A percentile compares a stretch with the other conserved stretches of the same genome.
These are phyloP conservation scores for Eimeria necatrix DNA, from an alignment of 169 alveolate species.

Conservation along the genomic window DNA sequence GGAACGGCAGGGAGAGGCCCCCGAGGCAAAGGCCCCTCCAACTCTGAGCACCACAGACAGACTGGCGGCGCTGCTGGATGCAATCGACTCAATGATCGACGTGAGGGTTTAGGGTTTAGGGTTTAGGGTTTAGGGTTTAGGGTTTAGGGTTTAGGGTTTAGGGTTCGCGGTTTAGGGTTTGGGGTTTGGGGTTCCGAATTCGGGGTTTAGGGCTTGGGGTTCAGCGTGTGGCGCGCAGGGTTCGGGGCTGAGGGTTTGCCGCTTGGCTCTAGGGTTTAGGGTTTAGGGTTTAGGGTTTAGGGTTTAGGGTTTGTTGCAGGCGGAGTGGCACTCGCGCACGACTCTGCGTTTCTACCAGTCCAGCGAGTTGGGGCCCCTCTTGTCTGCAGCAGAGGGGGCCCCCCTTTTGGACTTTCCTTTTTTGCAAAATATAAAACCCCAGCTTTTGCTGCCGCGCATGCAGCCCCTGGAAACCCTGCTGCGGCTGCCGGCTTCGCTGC, in stretches of 20 bases:
- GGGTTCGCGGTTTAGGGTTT: not conserved
- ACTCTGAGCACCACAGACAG: not conserved
- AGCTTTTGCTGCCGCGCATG: not conserved
- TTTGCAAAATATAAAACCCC: not conserved
- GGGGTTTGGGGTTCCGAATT: conserved; percentile 1
- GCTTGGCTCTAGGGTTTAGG: not conserved
- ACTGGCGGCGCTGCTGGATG: conserved; percentile 37
- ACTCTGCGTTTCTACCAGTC: conserved; percentile 68
- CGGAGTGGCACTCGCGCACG: conserved; percentile 48
- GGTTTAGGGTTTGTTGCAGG: conserved; percentile 28
- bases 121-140: conserved; percentile 31
- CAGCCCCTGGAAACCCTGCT: not conserved
- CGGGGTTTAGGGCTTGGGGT: not conserved
- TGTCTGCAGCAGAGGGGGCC: not conserved
- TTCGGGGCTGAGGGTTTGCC: conserved; percentile 6
- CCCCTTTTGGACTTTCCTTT: not conserved
- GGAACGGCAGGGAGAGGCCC: not conserved
- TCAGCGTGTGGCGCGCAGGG: not conserved
- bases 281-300: conserved; percentile 28
- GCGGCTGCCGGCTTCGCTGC: conserved; percentile 53
- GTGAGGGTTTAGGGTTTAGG: conserved; percentile 35
- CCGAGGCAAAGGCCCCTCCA: not conserved
- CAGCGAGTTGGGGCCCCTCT: conserved; percentile 43
- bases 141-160: not conserved
- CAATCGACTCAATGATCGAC: conserved; percentile 31